Evolutionary conservation across 2,329 filamentous ascomycete species (phyloP).

Genomic region (Myriosclerotinia scirpicola): DNA sequence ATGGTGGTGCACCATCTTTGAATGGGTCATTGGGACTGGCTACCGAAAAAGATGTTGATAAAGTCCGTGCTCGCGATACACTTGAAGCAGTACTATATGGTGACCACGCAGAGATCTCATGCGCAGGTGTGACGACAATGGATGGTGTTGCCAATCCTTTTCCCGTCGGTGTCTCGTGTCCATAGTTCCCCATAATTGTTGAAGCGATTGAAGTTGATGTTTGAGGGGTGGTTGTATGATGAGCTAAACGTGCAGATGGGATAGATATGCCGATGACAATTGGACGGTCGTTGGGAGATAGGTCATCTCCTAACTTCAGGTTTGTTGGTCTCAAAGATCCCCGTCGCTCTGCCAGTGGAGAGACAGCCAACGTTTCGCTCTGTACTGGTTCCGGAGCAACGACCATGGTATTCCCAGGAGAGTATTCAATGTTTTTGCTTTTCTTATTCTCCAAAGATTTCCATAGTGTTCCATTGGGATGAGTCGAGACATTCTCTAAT

Average conservation of each 20-base stretch:
- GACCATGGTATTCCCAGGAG: slow-evolving; percentile 14
- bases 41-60: slow-evolving; percentile 55
- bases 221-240: slow-evolving; percentile 53
- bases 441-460: slow-evolving; percentile 36
- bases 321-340: slow-evolving; percentile 23
- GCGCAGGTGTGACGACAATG: slow-evolving; percentile 54
- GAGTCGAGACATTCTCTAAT: slow-evolving; percentile 46
- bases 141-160: slow-evolving; percentile 46
- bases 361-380: neutral
- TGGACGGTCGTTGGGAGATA: slow-evolving; percentile 68
- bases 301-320: slow-evolving; percentile 43
- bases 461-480: slow-evolving; percentile 36
- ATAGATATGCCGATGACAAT: slow-evolving; percentile 72
- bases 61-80: slow-evolving; percentile 25
- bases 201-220: slow-evolving; percentile 40
- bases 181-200: slow-evolving; percentile 33
- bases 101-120: slow-evolving; percentile 42
- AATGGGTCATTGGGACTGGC: slow-evolving; percentile 45
- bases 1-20: slow-evolving; percentile 53
- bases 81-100: slow-evolving; percentile 31
- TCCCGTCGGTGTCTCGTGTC: slow-evolving; percentile 29
- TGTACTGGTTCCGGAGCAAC: slow-evolving; percentile 2
- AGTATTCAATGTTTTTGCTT: slow-evolving; percentile 21
- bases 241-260: slow-evolving; percentile 52
- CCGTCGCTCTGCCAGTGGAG: slow-evolving; percentile 17